Base-by-base conservation (phyloP, 2,329 filamentous ascomycete species). In the Chaetomiaceae sp. region DNA sequence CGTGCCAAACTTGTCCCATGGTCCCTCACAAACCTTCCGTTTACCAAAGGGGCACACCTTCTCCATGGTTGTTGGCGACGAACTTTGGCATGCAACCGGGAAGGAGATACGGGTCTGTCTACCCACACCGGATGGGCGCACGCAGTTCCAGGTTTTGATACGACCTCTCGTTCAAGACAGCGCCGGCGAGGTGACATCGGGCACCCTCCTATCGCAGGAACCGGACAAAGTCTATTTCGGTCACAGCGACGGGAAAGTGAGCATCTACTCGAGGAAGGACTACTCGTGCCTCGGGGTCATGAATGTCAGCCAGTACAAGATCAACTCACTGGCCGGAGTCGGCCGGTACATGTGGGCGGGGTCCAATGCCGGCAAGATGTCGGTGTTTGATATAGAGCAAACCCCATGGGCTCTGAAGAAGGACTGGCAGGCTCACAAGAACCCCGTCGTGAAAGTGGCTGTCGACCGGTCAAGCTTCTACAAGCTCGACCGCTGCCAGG, bases 361-460 rank as follows among this genome's bases (percentile, higher is more conserved):
- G 3, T 97, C 91, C 71, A 96, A 92, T 66, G 96, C 88, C 0
- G 93, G 93, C 14, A 95, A 86, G 77, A 83, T 96, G 27, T 93
- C 89, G 62, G 87, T 97, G 7, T 99, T 96, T 68, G 91, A 99
- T 66, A 86, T 89, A 10, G 79, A 74, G 9, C 78, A 81, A 25
- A 82, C 79, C n/a, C 92, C 92, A 0, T 99, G 93, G 93, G 78
- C 78, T 17, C 82, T 95, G 21, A 85, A 88, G 70, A 99, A 99
- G 67, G 92, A 97, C 63, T 99, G 93, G 92, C 83, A 85, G 57
- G 92, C 89, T 3, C 93, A 97, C 64, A 84, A 89, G 6, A 86
- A 86, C 56, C 87, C 91, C 0, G 85, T 96, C 7, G 78, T 87
- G 41, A 85, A 83, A 51, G 80, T 99, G 52, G 70, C 87, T 12